These are phyloP conservation scores for Speleostelium caveatum DNA, from an alignment of 78 protist species.

Conservation along the genomic window DNA sequence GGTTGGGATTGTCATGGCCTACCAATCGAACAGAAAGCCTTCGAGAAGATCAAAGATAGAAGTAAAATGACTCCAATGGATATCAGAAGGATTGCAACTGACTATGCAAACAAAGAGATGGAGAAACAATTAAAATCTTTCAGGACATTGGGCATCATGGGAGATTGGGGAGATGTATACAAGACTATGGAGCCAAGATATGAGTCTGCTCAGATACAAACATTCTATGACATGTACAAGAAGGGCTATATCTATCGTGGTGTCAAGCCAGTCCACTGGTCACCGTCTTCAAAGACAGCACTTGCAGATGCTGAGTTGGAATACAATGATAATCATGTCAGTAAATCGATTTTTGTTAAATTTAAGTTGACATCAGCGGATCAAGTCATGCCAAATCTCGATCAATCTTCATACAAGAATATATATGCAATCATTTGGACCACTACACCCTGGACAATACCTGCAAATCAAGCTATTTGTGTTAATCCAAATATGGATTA, in stretches of 20 bases:
- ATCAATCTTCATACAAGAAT: background rate
- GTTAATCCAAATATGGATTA: constrained; percentile 53
- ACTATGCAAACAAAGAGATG: constrained; percentile 74
- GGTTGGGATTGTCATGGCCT: constrained; percentile 97
- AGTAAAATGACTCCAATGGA: constrained; percentile 22
- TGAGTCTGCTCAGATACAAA: constrained; percentile 89
- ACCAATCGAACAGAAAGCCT: constrained; percentile 95
- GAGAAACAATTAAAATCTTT: constrained; percentile 53
- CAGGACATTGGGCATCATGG: constrained; percentile 82
- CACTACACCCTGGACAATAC: constrained; percentile 98
- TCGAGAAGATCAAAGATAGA: constrained; percentile 46
- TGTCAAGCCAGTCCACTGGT: constrained; percentile 95
- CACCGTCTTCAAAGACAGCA: constrained; percentile 93
- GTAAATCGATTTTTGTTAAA: constrained; percentile 84
- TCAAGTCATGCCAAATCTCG: background rate
- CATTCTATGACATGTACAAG: constrained; percentile 82
- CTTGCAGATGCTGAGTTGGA: constrained; percentile 98
- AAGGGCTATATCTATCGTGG: constrained; percentile 92
- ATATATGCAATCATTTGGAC: constrained; percentile 92
- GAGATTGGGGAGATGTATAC: constrained; percentile 91
- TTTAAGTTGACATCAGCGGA: constrained; percentile 19
- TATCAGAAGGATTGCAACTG: constrained; percentile 77
- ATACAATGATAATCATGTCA: constrained; percentile 88
- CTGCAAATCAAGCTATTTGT: constrained; percentile 92
- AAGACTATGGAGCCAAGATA: constrained; percentile 88